phyloP scores from a whole-genome alignment of 2,329 filamentous ascomycete species.

The Graphilbum fragrans region DNA sequence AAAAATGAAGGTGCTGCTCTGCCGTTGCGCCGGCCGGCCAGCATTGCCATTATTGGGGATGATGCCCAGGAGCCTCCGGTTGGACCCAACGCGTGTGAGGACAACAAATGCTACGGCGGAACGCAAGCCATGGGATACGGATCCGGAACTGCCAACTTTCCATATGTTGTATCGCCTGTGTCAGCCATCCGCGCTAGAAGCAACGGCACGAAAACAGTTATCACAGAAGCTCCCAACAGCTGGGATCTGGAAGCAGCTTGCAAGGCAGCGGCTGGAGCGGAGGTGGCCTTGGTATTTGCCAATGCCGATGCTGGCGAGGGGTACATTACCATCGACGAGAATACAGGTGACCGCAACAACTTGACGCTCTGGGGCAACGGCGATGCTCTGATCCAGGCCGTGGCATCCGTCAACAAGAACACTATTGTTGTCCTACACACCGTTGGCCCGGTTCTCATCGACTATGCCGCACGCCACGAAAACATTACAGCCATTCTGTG shows the following conservation, averaged over 20 bases:
- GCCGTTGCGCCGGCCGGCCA: conserved; percentile 31
- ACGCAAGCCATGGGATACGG: conserved; percentile 60
- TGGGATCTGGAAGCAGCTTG: conserved; percentile 15
- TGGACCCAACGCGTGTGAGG: no score
- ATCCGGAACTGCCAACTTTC: conserved; percentile 47
- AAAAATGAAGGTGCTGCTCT: conserved; percentile 51
- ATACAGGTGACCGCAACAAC: not conserved
- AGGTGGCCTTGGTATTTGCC: conserved; percentile 50
- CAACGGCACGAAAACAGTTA: conserved; percentile 15
- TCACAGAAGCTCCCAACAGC: not conserved
- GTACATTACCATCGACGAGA: no score
- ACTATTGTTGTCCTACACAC: conserved; percentile 53
- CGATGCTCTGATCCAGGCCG: conserved; percentile 48
- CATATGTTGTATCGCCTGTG: conserved; percentile 53
- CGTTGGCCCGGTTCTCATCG: conserved; percentile 47
- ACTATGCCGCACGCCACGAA: conserved; percentile 44
- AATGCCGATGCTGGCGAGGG: conserved; percentile 54
- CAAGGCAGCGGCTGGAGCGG: conserved; percentile 40
- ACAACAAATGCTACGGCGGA: conserved; percentile 56
- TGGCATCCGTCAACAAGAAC: conserved; percentile 45
- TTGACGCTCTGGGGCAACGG: conserved; percentile 50
- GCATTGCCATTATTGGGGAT: conserved; percentile 59
- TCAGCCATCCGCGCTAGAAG: conserved; percentile 52
- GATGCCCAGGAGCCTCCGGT: no score
- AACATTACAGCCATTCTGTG: conserved; percentile 67